Percentiles rank a stretch among this genome's conserved stretches.
Evolutionary conservation across 106 monocot genomes (phyloP).

Genomic region (Chionographis japonica): DNA sequence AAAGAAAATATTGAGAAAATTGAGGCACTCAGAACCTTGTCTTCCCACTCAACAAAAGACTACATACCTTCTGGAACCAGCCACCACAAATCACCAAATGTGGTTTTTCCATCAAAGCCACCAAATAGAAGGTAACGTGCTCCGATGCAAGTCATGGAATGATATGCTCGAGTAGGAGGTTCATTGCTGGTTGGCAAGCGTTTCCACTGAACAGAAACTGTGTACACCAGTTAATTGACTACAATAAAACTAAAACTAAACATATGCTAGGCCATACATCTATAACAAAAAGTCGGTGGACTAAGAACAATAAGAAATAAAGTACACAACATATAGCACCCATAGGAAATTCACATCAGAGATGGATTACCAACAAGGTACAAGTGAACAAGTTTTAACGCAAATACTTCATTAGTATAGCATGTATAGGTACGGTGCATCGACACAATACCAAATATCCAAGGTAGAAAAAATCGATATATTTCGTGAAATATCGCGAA

Average conservation of each 20-base stretch:
- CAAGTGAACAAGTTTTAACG: too few relatives aligned
- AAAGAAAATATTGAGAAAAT: not conserved
- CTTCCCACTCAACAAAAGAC: not conserved
- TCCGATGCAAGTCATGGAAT: slow-evolving; percentile 84
- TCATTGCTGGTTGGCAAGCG: slow-evolving; percentile 64
- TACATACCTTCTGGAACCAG: slow-evolving; percentile 86
- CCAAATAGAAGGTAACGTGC: slow-evolving; percentile 89
- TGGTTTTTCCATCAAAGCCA: slow-evolving; percentile 94
- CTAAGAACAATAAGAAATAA: too few relatives aligned
- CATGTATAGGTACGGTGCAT: too few relatives aligned
- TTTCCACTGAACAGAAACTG: slow-evolving; percentile 99
- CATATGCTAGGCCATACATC: too few relatives aligned
- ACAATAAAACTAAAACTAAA: not conserved
- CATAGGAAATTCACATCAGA: too few relatives aligned
- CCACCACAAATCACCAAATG: slow-evolving; percentile 98
- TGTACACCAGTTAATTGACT: slow-evolving; percentile 10
- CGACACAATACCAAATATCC: too few relatives aligned
- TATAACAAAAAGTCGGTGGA: too few relatives aligned
- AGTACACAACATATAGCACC: too few relatives aligned
- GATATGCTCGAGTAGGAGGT: slow-evolving; percentile 88
- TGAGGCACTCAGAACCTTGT: not conserved
- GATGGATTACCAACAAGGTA: too few relatives aligned
- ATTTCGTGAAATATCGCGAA: too few relatives aligned
- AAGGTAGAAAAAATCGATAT: too few relatives aligned
- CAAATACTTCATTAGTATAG: too few relatives aligned